Base-by-base conservation (phyloP, 345 rosid species). In the Ceriops decandra region DNA sequence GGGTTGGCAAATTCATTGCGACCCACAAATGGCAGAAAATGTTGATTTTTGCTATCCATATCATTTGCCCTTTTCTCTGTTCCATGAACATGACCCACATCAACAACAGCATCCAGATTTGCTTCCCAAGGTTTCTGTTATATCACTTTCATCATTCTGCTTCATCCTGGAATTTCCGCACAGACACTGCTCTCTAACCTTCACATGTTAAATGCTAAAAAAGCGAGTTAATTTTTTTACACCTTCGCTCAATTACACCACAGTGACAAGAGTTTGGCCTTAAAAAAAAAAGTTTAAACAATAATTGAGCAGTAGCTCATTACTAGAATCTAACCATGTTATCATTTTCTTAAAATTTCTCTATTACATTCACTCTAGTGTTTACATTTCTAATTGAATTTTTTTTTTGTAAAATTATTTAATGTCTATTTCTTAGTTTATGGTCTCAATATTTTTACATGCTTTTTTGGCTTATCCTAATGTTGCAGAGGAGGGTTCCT, bases 401-500 rank as follows among this genome's bases (percentile, higher is more conserved):
- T 42, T 2, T 38, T 38, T 42, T 13, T 15, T 0, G 17, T 3
- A 2, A 11, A 11, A 42, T 42, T 33, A 7, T 33, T 33, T 33
- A 33, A 42, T 42, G 13, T 42, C 5, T 3, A 13, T 64, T 27
- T 64, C 63, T 47, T 66, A 36, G 52, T 60, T 19, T 31, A 15
- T 62, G 57, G 28, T 32, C 32, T 52, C 28, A 54, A 22, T 22
- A 30, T 21, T 42, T 49, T 66, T 58, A 49, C 30, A 38, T 1
- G 31, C 16, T 28, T 64, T 24, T 57, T 17, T 36, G 26, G 26
- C 19, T 5, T 67, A 66, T 16, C 38, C 46, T 9, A 63, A 81
- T 76, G 74, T 53, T 75, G 83, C 92, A 90, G 99, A 88, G 91
- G 83, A 91, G 86, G 70, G 95, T 85, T 69, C 82, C 88, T 74